Conservation (phyloP, 768 basidiomycete genomes). For the Agaricus subrufescens region DNA sequence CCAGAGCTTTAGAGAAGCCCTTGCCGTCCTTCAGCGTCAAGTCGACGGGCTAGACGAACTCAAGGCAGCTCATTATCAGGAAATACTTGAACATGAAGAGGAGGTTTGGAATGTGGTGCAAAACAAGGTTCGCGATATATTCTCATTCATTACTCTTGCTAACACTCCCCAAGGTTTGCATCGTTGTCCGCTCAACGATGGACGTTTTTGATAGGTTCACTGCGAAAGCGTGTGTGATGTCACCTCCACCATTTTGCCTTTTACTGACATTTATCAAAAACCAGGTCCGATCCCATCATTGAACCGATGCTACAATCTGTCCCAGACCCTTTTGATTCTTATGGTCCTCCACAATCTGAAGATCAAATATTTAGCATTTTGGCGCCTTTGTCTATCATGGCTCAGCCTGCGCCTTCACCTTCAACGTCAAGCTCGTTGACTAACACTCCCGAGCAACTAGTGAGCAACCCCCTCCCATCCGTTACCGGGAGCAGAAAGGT, state of each 20-base stretch:
- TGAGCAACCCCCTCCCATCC: slow-evolving; percentile 27
- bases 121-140: slow-evolving; percentile 52
- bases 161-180: slow-evolving; percentile 50
- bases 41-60: slow-evolving; percentile 89
- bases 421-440: slow-evolving; percentile 47
- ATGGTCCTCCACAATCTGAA: slow-evolving; percentile 82
- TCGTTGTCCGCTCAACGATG: slow-evolving; percentile 85
- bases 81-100: slow-evolving; percentile 89
- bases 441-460: slow-evolving; percentile 38
- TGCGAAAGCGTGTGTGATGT: slow-evolving; percentile 69
- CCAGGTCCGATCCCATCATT: slow-evolving; percentile 80
- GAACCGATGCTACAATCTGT: slow-evolving; percentile 88
- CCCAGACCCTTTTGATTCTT: slow-evolving; percentile 91
- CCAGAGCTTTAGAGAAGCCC: slow-evolving; percentile 81
- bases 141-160: background rate
- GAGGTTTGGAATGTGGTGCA: slow-evolving; percentile 94
- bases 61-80: slow-evolving; percentile 80
- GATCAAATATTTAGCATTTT: slow-evolving; percentile 93
- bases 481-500: slow-evolving; percentile 21
- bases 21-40: slow-evolving; percentile 77
- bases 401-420: slow-evolving; percentile 42
- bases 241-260: slow-evolving; percentile 7
- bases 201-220: slow-evolving; percentile 89
- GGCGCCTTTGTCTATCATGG: slow-evolving; percentile 78
- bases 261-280: slow-evolving; percentile 1